Conservation (phyloP, 306 rosid genomes). For the Fragaria nilgerrensis region DNA sequence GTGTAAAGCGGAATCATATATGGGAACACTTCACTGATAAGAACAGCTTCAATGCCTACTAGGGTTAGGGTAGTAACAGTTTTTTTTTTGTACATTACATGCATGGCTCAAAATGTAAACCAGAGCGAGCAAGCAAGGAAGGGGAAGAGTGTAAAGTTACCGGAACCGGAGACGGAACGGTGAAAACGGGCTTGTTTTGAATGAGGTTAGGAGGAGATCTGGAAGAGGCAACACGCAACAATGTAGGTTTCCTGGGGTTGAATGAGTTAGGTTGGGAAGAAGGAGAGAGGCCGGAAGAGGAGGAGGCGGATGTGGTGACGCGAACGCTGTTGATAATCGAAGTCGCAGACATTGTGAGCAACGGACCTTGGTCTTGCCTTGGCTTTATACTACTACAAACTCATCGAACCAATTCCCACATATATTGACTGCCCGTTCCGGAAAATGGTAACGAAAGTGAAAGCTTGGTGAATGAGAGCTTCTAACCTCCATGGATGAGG, state of each 20-base stretch:
- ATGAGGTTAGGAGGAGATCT: conserved; percentile 60
- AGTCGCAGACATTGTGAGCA: conserved; percentile 73
- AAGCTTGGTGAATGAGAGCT: conserved; percentile 57
- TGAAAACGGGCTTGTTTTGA: conserved; percentile 76
- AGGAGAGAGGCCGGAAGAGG: conserved; percentile 27
- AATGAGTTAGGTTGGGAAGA: conserved; percentile 8
- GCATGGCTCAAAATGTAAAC: not conserved
- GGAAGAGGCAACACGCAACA: conserved; percentile 38
- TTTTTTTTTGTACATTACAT: not conserved
- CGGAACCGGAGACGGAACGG: conserved; percentile 74
- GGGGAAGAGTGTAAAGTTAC: conserved; percentile 24
- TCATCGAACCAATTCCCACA: not conserved
- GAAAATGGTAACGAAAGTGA: conserved; percentile 59
- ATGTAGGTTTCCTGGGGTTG: conserved; percentile 41
- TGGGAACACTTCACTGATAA: not conserved
- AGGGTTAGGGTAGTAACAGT: not conserved
- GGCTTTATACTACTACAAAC: conserved; percentile 30
- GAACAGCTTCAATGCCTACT: not conserved
- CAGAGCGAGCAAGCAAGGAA: not conserved
- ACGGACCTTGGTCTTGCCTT: conserved; percentile 2
- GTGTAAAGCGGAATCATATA: not conserved
- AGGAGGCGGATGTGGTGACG: conserved; percentile 42
- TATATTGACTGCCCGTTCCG: not conserved
- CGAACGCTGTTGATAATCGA: conserved; percentile 51
- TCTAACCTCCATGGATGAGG: conserved; percentile 77